Evolutionary conservation across 78 protist species (phyloP), one percentile per base, ranked within the genome.

Genomic region (Dictyostelium intermedium): DNA sequence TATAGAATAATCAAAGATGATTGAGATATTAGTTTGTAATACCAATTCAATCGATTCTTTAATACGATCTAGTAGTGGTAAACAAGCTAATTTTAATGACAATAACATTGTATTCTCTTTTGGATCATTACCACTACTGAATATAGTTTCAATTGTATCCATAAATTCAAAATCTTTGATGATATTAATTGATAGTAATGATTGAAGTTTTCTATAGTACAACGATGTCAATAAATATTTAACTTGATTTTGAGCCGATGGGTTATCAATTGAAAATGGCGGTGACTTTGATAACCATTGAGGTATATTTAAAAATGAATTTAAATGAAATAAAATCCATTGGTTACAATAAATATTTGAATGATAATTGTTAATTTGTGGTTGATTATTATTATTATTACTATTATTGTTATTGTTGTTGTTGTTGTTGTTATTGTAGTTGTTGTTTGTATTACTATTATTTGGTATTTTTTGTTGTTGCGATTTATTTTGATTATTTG

Each of bases 201-300:
- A 89, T 39, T 89, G 93, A 45, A 89, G 73, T 35, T 89, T 89
- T 89, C 82, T 89, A 89, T 89, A 80, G 39, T 89, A 89, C 47
- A 89, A 63, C 20, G 86, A 56, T 5, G 60, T 39, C 11, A 89
- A 77, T 80, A 79, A 47, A 56, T 47, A 43, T 11, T 23, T 45
- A 11, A 74, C 66, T 23, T 87, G 82, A 41, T 80, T 79, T 47
- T 80, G 69, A 13, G 83, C 85, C 0, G 85, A 89, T 47, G 86
- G 87, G 4, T 89, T 89, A 32, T 78, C 80, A 11, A 14, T 13
- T 70, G 77, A 70, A 70, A 89, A 89, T 89, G 85, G 93, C 66
- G 93, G 93, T 18, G 80, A 45, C 34, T 89, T 89, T 35, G 86
- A 89, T 79, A 89, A 69, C 93, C 93, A 89, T 47, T 78, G 93